Evolutionary conservation across 768 basidiomycete species (phyloP), one percentile per base, ranked within the genome.

Genomic region (Mycena rebaudengoi): DNA sequence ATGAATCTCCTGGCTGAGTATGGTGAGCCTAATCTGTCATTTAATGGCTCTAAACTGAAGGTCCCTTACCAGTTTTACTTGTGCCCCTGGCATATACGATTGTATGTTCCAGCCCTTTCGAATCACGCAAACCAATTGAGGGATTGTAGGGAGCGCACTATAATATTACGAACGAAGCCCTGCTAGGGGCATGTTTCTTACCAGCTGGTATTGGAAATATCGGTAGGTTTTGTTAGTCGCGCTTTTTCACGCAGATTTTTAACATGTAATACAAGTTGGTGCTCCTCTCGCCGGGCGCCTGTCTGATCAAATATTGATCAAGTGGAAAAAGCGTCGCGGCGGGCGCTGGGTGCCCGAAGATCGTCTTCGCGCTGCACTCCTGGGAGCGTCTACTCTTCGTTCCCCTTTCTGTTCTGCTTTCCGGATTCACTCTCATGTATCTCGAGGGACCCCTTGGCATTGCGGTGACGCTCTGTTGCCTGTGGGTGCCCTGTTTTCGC

Each of bases 311-410:
- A 74, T 82, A 0, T 77, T 92, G 23, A 75, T 82, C 18, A 71
- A 69, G 39, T 88, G 85, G 75, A 82, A 82, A 16, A 74, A 79
- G 45, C 71, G 76, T 6, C 83, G 89, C 23, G 80, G 80, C 0
- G 89, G 88, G 1, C 67, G 77, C 2, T 90, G 87, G 88, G 83
- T 85, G 41, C 90, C 90, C 0, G 90, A 92, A 72, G 91, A 90
- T 65, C 85, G 90, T 6, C 79, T 91, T 25, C 81, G 86, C 1
- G 88, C 81, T 2, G 77, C 83, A 2, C 70, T 86, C 32, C 66
- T 79, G 7, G 85, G 86, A 10, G 80, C 80, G 4, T 74, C 80
- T 0, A 30, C 85, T 18, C 75, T n/a, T 90, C 28, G 77, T 84
- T 4, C 91, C 90, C 0, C 25, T 88, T 1, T 85, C 88, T 1